These are phyloP conservation scores for Coleophoma eucalyptorum DNA, from an alignment of 2,329 filamentous ascomycete genomes.

Conservation along the genomic window DNA sequence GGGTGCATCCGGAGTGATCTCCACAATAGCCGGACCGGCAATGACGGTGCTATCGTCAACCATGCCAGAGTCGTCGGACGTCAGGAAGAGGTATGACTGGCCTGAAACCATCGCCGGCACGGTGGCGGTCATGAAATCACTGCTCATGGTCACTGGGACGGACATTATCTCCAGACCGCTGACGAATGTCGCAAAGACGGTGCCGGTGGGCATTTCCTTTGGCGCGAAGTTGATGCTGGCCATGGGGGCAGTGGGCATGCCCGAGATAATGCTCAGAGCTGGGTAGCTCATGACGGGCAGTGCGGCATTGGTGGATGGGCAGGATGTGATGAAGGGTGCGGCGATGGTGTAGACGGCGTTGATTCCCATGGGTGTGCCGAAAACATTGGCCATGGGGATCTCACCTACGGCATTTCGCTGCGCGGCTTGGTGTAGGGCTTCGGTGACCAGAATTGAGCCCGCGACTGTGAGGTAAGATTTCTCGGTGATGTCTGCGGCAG, in stretches of 20 bases:
- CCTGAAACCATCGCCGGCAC: conserved; percentile 30
- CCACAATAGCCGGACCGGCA: conserved; percentile 32
- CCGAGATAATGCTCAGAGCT: conserved; percentile 30
- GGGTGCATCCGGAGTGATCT: conserved; percentile 24
- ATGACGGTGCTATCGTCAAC: conserved; percentile 33
- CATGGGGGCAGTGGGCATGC: conserved; percentile 13
- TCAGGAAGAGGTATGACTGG: conserved; percentile 37
- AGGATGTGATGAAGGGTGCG: conserved; percentile 54
- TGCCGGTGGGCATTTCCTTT: conserved; percentile 16
- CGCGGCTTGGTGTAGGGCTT: conserved; percentile 63
- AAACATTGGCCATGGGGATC: conserved; percentile 53
- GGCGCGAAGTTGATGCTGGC: conserved; percentile 22
- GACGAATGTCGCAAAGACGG: conserved; percentile 31
- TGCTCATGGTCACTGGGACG: conserved; percentile 22
- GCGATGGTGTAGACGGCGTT: conserved; percentile 63
- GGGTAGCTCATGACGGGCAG: conserved; percentile 62
- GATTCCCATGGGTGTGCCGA: conserved; percentile 54
- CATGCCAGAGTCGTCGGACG: conserved; percentile 28
- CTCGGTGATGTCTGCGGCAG: conserved; percentile 53
- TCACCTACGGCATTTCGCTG: conserved; percentile 46
- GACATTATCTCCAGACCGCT: conserved; percentile 26
- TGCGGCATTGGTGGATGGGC: conserved; percentile 47
- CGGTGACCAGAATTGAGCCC: conserved; percentile 61
- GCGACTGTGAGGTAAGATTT: conserved; percentile 58
- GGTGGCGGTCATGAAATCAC: conserved; percentile 19